These are phyloP conservation scores for Halteria grandinella DNA, from an alignment of 73 alveolate species.

Conservation along the genomic window DNA sequence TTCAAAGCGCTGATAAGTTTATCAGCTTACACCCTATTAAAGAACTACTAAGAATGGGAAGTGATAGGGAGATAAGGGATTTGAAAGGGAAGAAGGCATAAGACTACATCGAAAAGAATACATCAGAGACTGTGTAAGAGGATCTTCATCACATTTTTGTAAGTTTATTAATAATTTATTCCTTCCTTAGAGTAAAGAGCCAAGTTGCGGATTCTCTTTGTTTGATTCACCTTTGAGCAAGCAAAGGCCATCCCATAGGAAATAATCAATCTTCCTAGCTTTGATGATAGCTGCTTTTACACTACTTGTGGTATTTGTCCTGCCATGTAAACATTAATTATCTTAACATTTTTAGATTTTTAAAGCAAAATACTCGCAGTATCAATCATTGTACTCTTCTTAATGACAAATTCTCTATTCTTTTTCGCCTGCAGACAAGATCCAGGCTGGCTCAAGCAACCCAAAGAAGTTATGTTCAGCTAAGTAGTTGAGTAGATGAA, in stretches of 20 bases:
- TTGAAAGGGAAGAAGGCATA: conserved; percentile 7
- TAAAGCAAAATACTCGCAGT: background rate
- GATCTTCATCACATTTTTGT: conserved; percentile 6
- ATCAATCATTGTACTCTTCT: background rate
- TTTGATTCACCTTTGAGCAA: conserved; percentile 26
- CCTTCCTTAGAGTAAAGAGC: background rate
- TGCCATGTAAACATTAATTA: conserved; percentile 30
- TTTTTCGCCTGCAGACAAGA: conserved; percentile 30
- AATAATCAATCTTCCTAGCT: background rate
- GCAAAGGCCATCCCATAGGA: background rate
- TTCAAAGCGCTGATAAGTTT: conserved; percentile 30
- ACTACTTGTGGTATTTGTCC: background rate
- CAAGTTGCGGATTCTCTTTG: conserved; percentile 39
- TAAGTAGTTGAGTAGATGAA: conserved; percentile 26
- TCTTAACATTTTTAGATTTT: background rate
- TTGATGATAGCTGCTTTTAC: conserved; percentile 3
- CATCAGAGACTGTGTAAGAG: background rate
- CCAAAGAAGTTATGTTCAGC: background rate
- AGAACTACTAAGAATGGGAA: conserved; percentile 34
- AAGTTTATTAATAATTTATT: background rate
- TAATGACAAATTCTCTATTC: conserved; percentile 22
- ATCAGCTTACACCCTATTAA: conserved; percentile 26
- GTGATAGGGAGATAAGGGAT: conserved; percentile 12
- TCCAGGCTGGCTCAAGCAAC: conserved; percentile 61
- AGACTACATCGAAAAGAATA: conserved; percentile 7